A percentile compares a stretch with the other conserved stretches of the same genome.
phyloP scores from a whole-genome alignment of 768 basidiomycete genomes.

The Amanita brunnescens region DNA sequence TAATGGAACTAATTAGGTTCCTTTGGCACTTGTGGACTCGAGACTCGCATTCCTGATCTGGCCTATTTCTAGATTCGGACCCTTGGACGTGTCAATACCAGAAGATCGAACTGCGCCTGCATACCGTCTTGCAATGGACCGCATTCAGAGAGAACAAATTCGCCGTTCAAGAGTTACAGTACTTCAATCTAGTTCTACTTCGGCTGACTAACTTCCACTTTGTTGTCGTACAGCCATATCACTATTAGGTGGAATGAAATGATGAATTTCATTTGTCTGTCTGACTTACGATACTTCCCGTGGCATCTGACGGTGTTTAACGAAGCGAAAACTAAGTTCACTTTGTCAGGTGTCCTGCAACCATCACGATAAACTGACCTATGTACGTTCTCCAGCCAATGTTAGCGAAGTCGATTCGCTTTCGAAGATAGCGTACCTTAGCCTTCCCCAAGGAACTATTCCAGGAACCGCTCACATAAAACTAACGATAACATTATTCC shows the following conservation, averaged over 20 bases:
- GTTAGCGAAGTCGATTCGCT: no score
- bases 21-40: conserved; percentile 41
- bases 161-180: conserved; percentile 29
- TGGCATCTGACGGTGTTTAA: conserved; percentile 49
- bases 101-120: conserved; percentile 13
- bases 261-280: background rate
- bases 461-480: conserved; percentile 7
- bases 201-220: no score
- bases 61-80: conserved; percentile 42
- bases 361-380: conserved; percentile 17
- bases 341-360: background rate
- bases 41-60: conserved; percentile 42
- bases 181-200: no score
- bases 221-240: no score
- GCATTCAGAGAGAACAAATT: conserved; percentile 29
- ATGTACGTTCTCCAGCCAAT: conserved; percentile 57
- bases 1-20: conserved; percentile 22
- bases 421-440: no score
- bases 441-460: background rate
- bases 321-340: conserved; percentile 36
- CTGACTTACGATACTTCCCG: conserved; percentile 32
- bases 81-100: conserved; percentile 12
- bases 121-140: conserved; percentile 25
- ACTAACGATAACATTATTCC: conserved; percentile 55
- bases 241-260: no score